Base-by-base conservation (phyloP, 2,329 filamentous ascomycete species). In the Fusarium anguioides region DNA sequence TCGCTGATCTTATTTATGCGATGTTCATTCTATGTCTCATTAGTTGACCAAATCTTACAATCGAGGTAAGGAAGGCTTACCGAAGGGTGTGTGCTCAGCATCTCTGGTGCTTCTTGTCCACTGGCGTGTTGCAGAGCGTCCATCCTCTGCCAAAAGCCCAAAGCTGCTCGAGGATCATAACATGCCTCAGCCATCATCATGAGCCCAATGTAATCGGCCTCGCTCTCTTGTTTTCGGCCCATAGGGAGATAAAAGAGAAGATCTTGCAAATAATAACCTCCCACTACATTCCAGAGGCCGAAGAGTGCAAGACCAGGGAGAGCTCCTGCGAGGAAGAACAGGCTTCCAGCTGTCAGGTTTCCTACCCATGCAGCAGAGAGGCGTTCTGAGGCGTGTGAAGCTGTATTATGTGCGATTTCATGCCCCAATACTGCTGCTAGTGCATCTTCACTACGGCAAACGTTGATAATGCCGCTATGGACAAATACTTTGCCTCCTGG, bases 121-220 rank as follows among this genome's bases (percentile, higher is more conserved):
- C 69, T 73, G 15, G 57, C 53, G 24, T 81, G 69, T 45, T 80
- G 81, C 4, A 78, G 75, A 36, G 76, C 75, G 64, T 91, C 87
- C 88, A 93, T 92, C 47, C 88, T 79, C 74, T 83, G 77, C 89
- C 88, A 93, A 60, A 94, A 87, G 0, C 81, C 81, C 40, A 90
- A 81, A 0, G 91, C 91, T 61, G 87, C 86, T 14, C 83, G 78
- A 2, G 92, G 92, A 63, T 93, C 84, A 74, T 91, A 94, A 79
- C 92, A 94, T 24, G 89, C 90, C 78, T 92, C 87, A 0, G 91
- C 87, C 90, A 94, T 94, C 84, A 94, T 91, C 84, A 94, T 87
- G 31, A 94, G 77, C 1, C 92, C 92, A 45, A 94, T 93, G 71
- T 91, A 92, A 73, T 95, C 92, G 0, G 92, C 92, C 79, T 95